These are phyloP conservation scores for Chlamydomonas schloesseri DNA, from an alignment of 139 green algal species.

Conservation along the genomic window DNA sequence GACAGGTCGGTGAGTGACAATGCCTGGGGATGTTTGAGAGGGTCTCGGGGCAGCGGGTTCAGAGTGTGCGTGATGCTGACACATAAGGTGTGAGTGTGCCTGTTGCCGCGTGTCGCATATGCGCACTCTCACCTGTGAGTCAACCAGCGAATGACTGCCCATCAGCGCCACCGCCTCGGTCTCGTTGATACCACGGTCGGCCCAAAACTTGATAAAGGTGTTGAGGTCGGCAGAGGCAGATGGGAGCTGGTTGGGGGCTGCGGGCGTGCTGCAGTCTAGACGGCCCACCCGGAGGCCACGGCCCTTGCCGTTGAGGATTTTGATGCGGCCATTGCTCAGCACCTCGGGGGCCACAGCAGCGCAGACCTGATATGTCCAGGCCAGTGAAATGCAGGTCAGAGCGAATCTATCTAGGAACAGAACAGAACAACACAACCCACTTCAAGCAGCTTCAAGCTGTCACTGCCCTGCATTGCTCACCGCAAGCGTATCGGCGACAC, in stretches of 20 bases:
- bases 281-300: slow-evolving; percentile 1
- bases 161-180: neutral
- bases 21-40: too few species aligned
- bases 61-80: too few species aligned
- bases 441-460: too few species aligned
- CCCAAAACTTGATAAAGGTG: neutral
- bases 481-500: slow-evolving; percentile 3
- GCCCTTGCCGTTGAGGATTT: neutral
- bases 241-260: neutral
- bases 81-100: too few species aligned
- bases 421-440: too few species aligned
- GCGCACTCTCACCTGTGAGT: slow-evolving; percentile 7
- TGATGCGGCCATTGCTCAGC: neutral
- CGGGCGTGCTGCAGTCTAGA: neutral
- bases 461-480: too few species aligned
- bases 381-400: too few species aligned
- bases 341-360: neutral
- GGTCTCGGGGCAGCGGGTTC: too few species aligned
- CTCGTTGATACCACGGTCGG: neutral
- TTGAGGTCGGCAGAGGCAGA: neutral
- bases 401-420: too few species aligned
- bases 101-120: too few species aligned
- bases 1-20: too few species aligned
- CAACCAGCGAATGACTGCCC: neutral
- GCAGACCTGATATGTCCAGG: too few species aligned